These are phyloP conservation scores for Aspergillus sojae DNA, from an alignment of 2,329 filamentous ascomycete species.

Conservation along the genomic window DNA sequence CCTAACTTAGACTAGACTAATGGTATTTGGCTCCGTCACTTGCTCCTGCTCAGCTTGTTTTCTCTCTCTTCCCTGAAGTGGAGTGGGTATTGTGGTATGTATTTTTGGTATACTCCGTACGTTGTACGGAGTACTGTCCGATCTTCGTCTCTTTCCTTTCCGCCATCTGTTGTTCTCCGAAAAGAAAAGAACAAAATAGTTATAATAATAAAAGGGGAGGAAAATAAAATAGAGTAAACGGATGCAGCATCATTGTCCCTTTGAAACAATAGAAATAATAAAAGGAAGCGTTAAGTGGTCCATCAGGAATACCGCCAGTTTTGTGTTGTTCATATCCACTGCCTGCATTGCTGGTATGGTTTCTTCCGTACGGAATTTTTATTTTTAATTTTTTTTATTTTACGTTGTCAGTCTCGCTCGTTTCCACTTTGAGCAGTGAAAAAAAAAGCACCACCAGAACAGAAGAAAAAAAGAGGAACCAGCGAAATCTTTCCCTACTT, in stretches of 20 bases:
- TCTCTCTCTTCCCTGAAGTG: background rate
- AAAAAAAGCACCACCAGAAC: background rate
- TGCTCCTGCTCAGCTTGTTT: too few relatives aligned
- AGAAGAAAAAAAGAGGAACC: constrained; percentile 6
- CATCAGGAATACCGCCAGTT: background rate
- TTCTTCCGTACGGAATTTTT: background rate
- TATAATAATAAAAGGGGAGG: background rate
- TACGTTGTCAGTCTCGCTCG: background rate
- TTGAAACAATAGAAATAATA: background rate
- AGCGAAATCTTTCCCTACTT: constrained; percentile 9
- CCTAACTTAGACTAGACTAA: background rate
- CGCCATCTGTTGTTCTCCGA: too few relatives aligned
- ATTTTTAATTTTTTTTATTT: background rate
- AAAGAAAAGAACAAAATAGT: background rate
- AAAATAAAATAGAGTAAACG: background rate
- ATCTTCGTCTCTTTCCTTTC: too few relatives aligned
- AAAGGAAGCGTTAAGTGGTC: background rate
- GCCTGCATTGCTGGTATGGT: background rate
- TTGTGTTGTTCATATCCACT: background rate
- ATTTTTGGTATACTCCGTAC: background rate
- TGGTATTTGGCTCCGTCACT: too few relatives aligned
- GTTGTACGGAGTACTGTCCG: background rate
- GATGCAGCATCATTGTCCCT: background rate
- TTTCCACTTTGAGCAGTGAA: background rate
- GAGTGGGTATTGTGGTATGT: background rate